Base-by-base conservation (phyloP, 2,329 filamentous ascomycete genomes). In the Sporothrix curviconia region DNA sequence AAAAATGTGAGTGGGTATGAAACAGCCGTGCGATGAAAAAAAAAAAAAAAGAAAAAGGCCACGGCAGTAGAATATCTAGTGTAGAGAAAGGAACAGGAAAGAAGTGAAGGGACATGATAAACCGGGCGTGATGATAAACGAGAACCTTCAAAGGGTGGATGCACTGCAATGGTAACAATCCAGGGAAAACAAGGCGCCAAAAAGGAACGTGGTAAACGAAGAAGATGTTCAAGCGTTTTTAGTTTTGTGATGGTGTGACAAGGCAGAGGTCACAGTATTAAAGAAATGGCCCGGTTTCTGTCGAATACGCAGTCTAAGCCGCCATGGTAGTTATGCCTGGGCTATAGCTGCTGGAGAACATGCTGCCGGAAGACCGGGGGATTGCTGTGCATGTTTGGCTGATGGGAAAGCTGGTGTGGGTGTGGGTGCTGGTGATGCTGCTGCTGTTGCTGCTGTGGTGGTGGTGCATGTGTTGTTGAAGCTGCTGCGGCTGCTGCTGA, bases 401-500 rank as follows among this genome's bases (percentile, higher is more conserved):
- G 52, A 9, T 44, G 52, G 2, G 37, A 32, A 4, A 37, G 51
- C 4, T 51, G 47, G 30, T 56, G 53, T 9, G 14, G 39, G 3
- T 52, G 58, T 1, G 30, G 49, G 1, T 54, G 49, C 11, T 52
- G 57, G 12, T 59, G 60, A 1, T 43, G 39, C n/a, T 44, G 56
- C 12, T 58, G 56, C 11, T 39, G 55, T 3, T 60, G 58, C 5
- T 28, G 42, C 2, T 51, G 58, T 60, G 59, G 4, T 56, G 56
- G 1, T 25, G 58, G 17, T 53, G 55, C 3, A 37, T 44, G 5
- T 46, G 55, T 9, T 44, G 44, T 9, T 34, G 53, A 7, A 43
- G 52, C 4, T 36, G 46, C 4, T 56, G 56, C 12, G n/a, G 46
- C 19, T 51, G 51, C 25, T 58, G 60, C 9, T 74, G 73, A 60